phyloP scores from a whole-genome alignment of 163 green algal species.

The Trebouxia gelatinosa region DNA sequence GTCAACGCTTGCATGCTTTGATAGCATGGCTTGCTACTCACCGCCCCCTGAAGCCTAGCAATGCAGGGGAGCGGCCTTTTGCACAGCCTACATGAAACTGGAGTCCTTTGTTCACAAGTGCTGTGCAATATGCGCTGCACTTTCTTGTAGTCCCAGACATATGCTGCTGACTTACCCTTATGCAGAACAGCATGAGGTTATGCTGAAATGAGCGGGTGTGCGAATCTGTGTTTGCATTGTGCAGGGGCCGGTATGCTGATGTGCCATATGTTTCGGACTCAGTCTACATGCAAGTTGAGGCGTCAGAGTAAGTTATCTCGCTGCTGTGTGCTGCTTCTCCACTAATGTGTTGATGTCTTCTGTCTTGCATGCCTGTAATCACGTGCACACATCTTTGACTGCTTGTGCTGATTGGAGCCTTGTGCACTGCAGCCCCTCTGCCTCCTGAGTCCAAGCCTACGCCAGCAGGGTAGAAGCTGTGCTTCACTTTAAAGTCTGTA shows the following conservation, averaged over 20 bases:
- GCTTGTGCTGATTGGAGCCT: no score
- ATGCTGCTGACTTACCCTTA: neutral
- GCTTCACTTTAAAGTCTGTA: no score
- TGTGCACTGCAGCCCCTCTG: no score
- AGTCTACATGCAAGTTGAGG: conserved; percentile 77
- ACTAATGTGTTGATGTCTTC: no score
- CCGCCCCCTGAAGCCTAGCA: conserved; percentile 24
- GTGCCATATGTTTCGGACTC: conserved; percentile 74
- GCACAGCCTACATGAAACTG: conserved; percentile 18
- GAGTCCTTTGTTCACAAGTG: conserved; percentile 23
- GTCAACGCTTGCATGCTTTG: conserved; percentile 13
- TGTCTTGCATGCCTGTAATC: no score
- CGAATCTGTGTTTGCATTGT: conserved; percentile 18
- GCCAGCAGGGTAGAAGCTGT: no score
- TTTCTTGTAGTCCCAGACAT: conserved; percentile 29
- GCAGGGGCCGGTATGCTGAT: conserved; percentile 69
- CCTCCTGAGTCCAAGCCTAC: no score
- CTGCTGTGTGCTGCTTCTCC: no score
- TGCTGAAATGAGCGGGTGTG: neutral
- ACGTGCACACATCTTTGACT: no score
- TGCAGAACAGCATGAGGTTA: neutral
- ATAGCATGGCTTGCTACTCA: conserved; percentile 33
- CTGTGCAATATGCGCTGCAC: conserved; percentile 2
- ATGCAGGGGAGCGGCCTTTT: conserved; percentile 30
- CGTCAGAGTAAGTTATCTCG: conserved; percentile 19